phyloP scores from a whole-genome alignment of 345 rosid species.

The Rubroshorea leprosula region DNA sequence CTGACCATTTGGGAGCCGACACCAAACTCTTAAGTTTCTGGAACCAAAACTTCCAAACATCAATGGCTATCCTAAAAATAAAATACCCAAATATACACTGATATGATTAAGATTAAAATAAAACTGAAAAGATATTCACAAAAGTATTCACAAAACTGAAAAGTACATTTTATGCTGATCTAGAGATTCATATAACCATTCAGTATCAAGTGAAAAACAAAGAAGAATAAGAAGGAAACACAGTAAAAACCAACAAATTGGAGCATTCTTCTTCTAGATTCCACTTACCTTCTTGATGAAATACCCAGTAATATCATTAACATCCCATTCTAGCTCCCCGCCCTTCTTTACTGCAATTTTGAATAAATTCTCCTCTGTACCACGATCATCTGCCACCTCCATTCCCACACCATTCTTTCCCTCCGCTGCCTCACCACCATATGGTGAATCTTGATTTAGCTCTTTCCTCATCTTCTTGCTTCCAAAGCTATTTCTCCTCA shows the following conservation, averaged over 20 bases:
- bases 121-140: neutral
- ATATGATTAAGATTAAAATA: neutral
- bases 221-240: neutral
- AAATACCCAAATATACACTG: neutral
- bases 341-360: slow-evolving; percentile 17
- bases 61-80: slow-evolving; percentile 5
- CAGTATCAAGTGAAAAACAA: neutral
- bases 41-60: slow-evolving; percentile 18
- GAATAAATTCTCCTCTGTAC: slow-evolving; percentile 11
- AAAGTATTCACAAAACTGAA: neutral
- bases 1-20: slow-evolving; percentile 44
- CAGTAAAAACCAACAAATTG: neutral
- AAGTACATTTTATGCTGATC: neutral
- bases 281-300: slow-evolving; percentile 72
- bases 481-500: slow-evolving; percentile 57
- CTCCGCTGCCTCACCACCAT: slow-evolving; percentile 22
- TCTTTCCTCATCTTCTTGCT: slow-evolving; percentile 72
- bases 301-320: slow-evolving; percentile 57
- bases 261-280: neutral
- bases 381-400: slow-evolving; percentile 1
- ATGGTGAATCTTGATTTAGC: slow-evolving; percentile 57
- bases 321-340: slow-evolving; percentile 42
- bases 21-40: slow-evolving; percentile 92
- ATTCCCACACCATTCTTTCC: slow-evolving; percentile 22
- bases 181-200: neutral